These are phyloP conservation scores for Oryza officinalis DNA, from an alignment of 176 grass and related monocot species.

Conservation along the genomic window DNA sequence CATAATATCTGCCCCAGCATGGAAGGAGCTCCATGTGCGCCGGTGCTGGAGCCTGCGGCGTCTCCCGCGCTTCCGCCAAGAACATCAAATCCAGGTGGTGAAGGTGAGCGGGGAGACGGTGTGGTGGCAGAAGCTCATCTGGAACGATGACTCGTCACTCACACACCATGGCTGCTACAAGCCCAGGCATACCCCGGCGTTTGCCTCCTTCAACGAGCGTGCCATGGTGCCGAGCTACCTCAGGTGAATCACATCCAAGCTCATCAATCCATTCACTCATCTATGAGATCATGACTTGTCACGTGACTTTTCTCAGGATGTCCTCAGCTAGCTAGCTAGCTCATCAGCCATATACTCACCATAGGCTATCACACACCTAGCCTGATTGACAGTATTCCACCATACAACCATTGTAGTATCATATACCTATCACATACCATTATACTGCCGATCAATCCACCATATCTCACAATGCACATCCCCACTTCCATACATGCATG, in stretches of 20 bases:
- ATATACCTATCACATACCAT: no score
- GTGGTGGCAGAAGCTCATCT: conserved; percentile 2
- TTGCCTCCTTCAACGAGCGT: background rate
- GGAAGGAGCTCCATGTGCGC: conserved; percentile 10
- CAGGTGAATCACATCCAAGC: background rate
- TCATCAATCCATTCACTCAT: background rate
- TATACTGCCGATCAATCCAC: no score
- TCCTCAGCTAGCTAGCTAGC: background rate
- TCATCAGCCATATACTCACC: background rate
- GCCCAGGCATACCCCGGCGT: background rate
- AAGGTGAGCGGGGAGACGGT: background rate
- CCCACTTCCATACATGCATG: no score
- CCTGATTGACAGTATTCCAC: background rate
- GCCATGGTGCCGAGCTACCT: conserved; percentile 4
- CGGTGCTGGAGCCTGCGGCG: conserved; percentile 28
- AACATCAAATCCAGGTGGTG: background rate
- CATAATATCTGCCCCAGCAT: background rate
- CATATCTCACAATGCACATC: no score
- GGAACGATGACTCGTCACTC: background rate
- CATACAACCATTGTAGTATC: no score
- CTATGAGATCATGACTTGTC: background rate
- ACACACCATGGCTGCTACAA: background rate
- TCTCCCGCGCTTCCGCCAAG: background rate
- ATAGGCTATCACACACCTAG: background rate
- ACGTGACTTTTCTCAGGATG: background rate